phyloP scores from a whole-genome alignment of 1,284 basidiomycete genomes.

The Pseudozyma sp. region DNA sequence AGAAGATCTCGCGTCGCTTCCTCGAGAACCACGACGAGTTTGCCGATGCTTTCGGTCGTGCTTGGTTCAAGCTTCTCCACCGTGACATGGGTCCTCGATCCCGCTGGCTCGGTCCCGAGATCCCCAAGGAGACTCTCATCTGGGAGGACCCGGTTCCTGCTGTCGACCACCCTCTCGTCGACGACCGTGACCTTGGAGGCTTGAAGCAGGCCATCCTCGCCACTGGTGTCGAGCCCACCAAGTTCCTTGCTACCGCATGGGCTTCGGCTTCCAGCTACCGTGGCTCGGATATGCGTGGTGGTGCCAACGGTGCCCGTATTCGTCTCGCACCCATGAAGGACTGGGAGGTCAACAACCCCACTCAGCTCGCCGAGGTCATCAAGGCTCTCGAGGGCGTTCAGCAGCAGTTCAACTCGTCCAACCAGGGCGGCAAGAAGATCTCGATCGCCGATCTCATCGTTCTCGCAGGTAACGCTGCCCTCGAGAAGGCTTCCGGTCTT shows the following conservation, averaged over 20 bases:
- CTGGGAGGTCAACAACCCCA: slow-evolving; percentile 46
- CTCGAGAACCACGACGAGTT: slow-evolving; percentile 44
- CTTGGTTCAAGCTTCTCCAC: slow-evolving; percentile 52
- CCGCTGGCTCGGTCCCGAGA: slow-evolving; percentile 43
- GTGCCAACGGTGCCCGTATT: slow-evolving; percentile 45
- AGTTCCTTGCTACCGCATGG: slow-evolving; percentile 42
- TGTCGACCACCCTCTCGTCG: slow-evolving; percentile 34
- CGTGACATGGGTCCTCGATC: slow-evolving; percentile 48
- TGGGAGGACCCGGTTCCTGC: slow-evolving; percentile 43
- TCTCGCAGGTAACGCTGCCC: slow-evolving; percentile 43
- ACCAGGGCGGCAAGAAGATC: slow-evolving; percentile 43
- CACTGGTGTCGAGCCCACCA: slow-evolving; percentile 39
- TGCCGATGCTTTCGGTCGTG: slow-evolving; percentile 37
- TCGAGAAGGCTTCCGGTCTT: slow-evolving; percentile 45
- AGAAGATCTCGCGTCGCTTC: slow-evolving; percentile 41
- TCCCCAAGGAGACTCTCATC: slow-evolving; percentile 41
- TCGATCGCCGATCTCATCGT: slow-evolving; percentile 46
- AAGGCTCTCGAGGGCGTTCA: slow-evolving; percentile 43
- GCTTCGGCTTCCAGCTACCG: slow-evolving; percentile 41
- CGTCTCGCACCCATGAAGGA: slow-evolving; percentile 48
- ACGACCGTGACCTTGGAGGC: slow-evolving; percentile 40
- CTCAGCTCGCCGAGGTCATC: slow-evolving; percentile 36
- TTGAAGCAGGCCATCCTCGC: slow-evolving; percentile 43
- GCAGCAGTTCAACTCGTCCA: slow-evolving; percentile 46
- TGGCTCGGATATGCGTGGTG: slow-evolving; percentile 43